A percentile compares a stretch with the other conserved stretches of the same genome.
Evolutionary conservation across 495 filamentous ascomycete species (phyloP).

Genomic region (Diplogelasinospora grovesii): DNA sequence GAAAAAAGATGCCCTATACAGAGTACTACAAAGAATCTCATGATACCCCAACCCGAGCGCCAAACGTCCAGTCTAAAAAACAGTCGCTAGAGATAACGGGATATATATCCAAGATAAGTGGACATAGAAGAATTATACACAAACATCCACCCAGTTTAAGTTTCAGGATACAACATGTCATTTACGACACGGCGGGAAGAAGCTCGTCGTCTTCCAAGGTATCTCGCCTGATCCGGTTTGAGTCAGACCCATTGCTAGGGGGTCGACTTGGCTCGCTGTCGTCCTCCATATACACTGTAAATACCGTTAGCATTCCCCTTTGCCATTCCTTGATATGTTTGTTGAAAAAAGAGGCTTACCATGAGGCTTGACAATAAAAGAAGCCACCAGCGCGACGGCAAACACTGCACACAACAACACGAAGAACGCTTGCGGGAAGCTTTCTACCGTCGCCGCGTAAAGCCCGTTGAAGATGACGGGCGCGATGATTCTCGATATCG

Average conservation of each 20-base stretch:
- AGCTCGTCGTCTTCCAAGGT: conserved; percentile 23
- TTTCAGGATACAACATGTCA: too few species aligned
- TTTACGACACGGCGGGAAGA: conserved; percentile 13
- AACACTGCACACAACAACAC: conserved; percentile 63
- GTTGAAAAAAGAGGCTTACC: conserved; percentile 49
- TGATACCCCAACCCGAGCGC: too few species aligned
- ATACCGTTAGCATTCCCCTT: too few species aligned
- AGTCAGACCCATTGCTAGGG: neutral
- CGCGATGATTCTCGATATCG: conserved; percentile 67
- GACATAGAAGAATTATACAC: too few species aligned
- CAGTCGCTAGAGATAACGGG: too few species aligned
- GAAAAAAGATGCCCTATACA: too few species aligned
- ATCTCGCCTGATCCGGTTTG: conserved; percentile 9
- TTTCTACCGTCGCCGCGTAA: conserved; percentile 73
- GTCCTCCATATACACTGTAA: conserved; percentile 17
- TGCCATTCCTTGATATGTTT: too few species aligned
- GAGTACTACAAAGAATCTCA: too few species aligned
- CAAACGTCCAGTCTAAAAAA: too few species aligned
- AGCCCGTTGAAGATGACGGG: conserved; percentile 79
- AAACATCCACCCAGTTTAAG: too few species aligned
- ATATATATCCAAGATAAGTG: too few species aligned
- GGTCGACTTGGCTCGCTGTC: conserved; percentile 13
- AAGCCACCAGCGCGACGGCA: conserved; percentile 54
- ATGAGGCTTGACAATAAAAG: conserved; percentile 64
- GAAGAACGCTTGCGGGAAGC: conserved; percentile 76